Conservation (phyloP, 139 green algal genomes). For the Chlorella ohadii region DNA sequence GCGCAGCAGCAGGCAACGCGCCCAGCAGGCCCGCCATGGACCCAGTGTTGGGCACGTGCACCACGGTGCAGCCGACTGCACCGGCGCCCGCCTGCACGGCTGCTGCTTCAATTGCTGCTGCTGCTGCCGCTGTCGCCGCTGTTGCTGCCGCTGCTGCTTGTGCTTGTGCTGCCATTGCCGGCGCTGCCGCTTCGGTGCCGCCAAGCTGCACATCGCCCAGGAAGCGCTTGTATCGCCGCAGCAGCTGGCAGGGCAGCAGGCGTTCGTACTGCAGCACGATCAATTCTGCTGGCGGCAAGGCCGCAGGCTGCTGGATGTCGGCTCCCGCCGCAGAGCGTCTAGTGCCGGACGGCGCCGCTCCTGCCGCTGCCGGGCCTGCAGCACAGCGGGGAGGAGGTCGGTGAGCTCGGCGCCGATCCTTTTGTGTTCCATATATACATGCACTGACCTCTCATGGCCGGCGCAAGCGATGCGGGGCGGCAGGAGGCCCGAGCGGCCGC, state of each 20-base stretch:
- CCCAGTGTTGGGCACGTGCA: constrained; percentile 76
- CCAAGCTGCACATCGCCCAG: constrained; percentile 63
- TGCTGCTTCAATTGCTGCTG: background rate
- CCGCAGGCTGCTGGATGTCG: background rate
- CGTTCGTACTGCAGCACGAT: constrained; percentile 22
- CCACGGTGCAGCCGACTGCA: constrained; percentile 9
- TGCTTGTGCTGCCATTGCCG: background rate
- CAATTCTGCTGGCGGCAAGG: background rate
- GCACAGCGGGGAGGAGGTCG: no score
- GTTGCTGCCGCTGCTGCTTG: background rate
- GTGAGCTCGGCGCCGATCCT: no score
- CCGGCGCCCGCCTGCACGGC: background rate
- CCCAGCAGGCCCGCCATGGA: constrained; percentile 69
- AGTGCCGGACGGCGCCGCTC: background rate
- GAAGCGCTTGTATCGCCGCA: constrained; percentile 75
- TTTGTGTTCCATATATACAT: no score
- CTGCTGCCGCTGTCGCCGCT: background rate
- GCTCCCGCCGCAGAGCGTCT: background rate
- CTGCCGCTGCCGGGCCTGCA: background rate
- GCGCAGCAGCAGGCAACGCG: background rate
- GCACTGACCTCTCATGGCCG: no score
- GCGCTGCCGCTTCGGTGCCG: no score
- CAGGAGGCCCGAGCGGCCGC: no score
- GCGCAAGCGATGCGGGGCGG: no score
- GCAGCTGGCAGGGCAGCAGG: constrained; percentile 34